Percentiles rank a stretch among this genome's conserved stretches.
Evolutionary conservation across 495 filamentous ascomycete genomes (phyloP).

Genomic region (Hyaloscypha hepaticicola): DNA sequence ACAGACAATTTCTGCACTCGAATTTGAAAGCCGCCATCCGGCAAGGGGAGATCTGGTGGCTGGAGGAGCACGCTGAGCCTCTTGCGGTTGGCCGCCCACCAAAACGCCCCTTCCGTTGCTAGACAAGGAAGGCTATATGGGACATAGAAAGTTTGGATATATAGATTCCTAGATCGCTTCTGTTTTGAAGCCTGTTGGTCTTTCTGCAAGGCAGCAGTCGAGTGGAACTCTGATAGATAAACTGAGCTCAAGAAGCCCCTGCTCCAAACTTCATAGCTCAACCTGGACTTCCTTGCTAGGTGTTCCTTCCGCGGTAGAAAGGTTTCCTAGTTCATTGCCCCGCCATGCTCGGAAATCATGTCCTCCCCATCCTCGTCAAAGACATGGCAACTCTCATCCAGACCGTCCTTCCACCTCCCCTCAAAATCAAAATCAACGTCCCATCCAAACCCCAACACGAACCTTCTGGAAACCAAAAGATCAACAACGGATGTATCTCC

Average conservation of each 20-base stretch:
- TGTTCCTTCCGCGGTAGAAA: background rate
- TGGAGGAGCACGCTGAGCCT: background rate
- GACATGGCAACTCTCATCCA: background rate
- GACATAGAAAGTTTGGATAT: slow-evolving; percentile 2
- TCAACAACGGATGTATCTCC: background rate
- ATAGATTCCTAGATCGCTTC: background rate
- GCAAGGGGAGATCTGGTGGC: background rate
- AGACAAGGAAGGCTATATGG: background rate
- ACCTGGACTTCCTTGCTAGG: background rate
- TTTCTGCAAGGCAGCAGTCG: background rate
- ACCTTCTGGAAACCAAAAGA: background rate
- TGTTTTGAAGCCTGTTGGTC: background rate
- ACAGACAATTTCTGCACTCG: background rate
- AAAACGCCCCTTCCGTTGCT: background rate
- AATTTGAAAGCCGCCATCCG: background rate
- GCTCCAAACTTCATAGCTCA: background rate
- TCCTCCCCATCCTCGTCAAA: background rate
- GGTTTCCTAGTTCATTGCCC: background rate
- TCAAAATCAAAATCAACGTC: slow-evolving; percentile 3
- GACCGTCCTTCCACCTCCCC: background rate
- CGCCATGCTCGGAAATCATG: background rate
- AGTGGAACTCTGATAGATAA: background rate
- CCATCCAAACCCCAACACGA: background rate
- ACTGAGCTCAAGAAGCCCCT: background rate
- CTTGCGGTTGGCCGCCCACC: background rate